These are phyloP conservation scores for Corymbia citriodora DNA, from an alignment of 441 rosid genomes.

Conservation along the genomic window DNA sequence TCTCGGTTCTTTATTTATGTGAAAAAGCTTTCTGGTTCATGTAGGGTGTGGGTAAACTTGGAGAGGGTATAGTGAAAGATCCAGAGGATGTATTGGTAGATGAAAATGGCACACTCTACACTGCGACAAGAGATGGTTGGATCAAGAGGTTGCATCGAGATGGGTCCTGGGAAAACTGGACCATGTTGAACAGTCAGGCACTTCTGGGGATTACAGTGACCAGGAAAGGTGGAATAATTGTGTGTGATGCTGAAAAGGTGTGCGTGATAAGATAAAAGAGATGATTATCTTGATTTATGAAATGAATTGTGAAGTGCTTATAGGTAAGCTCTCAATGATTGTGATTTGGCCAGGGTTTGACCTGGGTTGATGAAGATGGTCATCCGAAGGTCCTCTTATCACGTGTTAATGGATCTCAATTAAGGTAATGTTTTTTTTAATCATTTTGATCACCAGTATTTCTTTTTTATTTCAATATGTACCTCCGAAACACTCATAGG, in stretches of 20 bases:
- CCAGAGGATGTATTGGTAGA: slow-evolving; percentile 36
- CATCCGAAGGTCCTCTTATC: slow-evolving; percentile 25
- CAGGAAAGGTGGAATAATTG: slow-evolving; percentile 27
- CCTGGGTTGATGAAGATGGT: slow-evolving; percentile 33
- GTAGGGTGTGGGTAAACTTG: slow-evolving; percentile 32
- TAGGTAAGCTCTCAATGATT: background rate
- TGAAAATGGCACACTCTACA: slow-evolving; percentile 26
- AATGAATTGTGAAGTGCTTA: background rate
- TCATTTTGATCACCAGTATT: background rate
- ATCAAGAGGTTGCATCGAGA: slow-evolving; percentile 33
- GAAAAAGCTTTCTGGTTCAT: background rate
- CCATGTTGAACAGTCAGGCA: slow-evolving; percentile 10
- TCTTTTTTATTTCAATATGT: background rate
- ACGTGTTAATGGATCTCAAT: slow-evolving; percentile 27
- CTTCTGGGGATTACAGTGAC: slow-evolving; percentile 41
- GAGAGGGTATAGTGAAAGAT: slow-evolving; percentile 30
- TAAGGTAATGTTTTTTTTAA: slow-evolving; percentile 20
- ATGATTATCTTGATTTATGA: background rate
- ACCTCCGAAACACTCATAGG: background rate
- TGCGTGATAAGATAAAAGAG: background rate
- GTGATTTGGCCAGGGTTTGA: slow-evolving; percentile 34
- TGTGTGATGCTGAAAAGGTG: slow-evolving; percentile 35
- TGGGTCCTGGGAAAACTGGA: slow-evolving; percentile 43
- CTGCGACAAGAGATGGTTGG: slow-evolving; percentile 53
- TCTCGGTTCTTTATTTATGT: background rate